Evolutionary conservation across 495 filamentous ascomycete species (phyloP), one percentile per base, ranked within the genome.

Genomic region (Cercophora samala): DNA sequence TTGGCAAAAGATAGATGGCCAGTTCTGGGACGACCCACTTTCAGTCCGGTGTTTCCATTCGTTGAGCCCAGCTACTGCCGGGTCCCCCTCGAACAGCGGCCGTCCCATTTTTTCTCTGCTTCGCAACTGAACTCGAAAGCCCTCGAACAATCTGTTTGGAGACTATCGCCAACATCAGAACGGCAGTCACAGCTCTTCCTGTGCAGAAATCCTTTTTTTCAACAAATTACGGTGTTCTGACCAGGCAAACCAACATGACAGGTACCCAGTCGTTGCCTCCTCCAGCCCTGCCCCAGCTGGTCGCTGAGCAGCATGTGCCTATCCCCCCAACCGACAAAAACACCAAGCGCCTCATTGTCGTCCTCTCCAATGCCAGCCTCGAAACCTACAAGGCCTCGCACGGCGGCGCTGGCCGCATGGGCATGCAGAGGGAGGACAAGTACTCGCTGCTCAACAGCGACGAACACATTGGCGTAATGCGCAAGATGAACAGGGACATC

Each of bases 401-500:
- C 59, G 86, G 86, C 64, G 87, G 89, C 24, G 62, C 78, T 23
- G 82, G 82, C 68, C 88, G 90, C 64, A 84, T 81, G 68, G 89
- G 89, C 52, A 81, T 85, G 66, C 85, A 85, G 54, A 83, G 89
- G 23, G 93, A 97, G 70, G 95, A 98, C 71, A 97, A 97, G 75
- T 98, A 95, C 79, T 92, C 92, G 58, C 82, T 99, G 54, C 86
- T 99, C 70, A 99, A 99, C 84, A 97, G 93, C 76, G 95, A 99
- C 72, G 95, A 99, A 80, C 95, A 99, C 76, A 99, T 99, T 68
- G 96, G 95, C 61, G 89, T 97, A 68, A 95, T 98, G 92, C 90
- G 96, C 74, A 99, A 97, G 85, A 97, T 97, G 94, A 96, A 96
- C 80, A 83, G 95, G 60, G 95, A 99, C 73, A 99, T 99, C 72